phyloP scores from a whole-genome alignment of 345 rosid species.

The Psidium guajava region DNA sequence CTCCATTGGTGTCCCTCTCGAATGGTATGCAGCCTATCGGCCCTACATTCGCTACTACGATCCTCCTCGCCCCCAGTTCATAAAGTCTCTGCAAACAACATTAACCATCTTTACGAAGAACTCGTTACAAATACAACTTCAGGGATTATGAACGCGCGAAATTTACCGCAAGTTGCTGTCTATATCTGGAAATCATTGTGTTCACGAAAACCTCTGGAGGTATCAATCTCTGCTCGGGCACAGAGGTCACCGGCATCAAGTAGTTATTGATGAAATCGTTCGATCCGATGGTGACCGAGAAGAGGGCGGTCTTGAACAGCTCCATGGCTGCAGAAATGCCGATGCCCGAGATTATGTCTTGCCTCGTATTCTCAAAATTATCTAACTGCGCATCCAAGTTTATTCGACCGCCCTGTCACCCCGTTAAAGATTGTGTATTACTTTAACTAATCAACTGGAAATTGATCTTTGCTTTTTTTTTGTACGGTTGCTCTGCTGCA shows the following conservation, averaged over 20 bases:
- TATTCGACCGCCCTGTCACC: slow-evolving; percentile 47
- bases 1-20: slow-evolving; percentile 40
- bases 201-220: slow-evolving; percentile 43
- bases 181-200: slow-evolving; percentile 39
- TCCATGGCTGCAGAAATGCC: slow-evolving; percentile 30
- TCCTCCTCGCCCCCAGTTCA: slow-evolving; percentile 53
- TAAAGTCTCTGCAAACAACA: slow-evolving; percentile 41
- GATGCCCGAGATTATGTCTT: slow-evolving; percentile 25
- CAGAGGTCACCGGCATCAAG: slow-evolving; percentile 45
- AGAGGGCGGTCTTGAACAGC: slow-evolving; percentile 24
- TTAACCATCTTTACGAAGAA: background rate
- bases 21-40: slow-evolving; percentile 83
- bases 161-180: slow-evolving; percentile 50
- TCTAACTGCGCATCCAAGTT: slow-evolving; percentile 51
- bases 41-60: slow-evolving; percentile 54
- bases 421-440: background rate
- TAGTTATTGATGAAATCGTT: slow-evolving; percentile 76
- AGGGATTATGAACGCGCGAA: background rate
- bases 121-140: background rate
- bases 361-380: slow-evolving; percentile 40
- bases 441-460: background rate
- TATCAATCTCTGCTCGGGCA: slow-evolving; percentile 19
- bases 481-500: background rate
- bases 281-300: slow-evolving; percentile 57
- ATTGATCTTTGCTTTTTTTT: background rate